Evolutionary conservation across 768 basidiomycete species (phyloP).

Genomic region (Tricholoma bakamatsutake): DNA sequence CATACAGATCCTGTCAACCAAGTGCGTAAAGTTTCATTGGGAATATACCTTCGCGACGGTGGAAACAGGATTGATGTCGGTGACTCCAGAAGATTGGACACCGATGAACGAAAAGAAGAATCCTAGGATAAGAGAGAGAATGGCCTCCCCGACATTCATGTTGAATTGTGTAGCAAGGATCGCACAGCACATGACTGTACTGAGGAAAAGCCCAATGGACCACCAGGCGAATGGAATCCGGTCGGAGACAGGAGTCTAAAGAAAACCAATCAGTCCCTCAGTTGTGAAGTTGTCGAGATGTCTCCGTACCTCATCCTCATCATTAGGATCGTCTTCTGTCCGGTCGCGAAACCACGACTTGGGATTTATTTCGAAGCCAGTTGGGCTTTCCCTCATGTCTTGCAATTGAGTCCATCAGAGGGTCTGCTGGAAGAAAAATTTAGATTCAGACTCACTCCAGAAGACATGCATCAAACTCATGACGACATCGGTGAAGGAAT

Average conservation of each 20-base stretch:
- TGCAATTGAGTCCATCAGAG: not conserved
- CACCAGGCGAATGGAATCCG: conserved; percentile 54
- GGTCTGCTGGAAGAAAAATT: not conserved
- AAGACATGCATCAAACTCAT: conserved; percentile 34
- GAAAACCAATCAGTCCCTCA: not conserved
- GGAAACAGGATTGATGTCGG: conserved; percentile 57
- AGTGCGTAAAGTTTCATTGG: not conserved
- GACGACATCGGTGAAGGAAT: conserved; percentile 49
- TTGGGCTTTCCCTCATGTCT: not conserved
- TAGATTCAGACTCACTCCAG: conserved; percentile 15
- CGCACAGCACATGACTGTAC: conserved; percentile 43
- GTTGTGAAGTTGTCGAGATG: not conserved
- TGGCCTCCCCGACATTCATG: conserved; percentile 52
- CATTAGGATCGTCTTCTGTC: conserved; percentile 29
- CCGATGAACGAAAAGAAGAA: conserved; percentile 67
- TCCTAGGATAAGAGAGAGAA: conserved; percentile 52
- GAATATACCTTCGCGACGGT: conserved; percentile 46
- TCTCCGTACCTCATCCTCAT: conserved; percentile 36
- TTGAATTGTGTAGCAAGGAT: conserved; percentile 50
- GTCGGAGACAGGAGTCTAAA: conserved; percentile 40
- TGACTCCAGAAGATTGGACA: conserved; percentile 53
- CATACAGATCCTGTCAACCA: not conserved
- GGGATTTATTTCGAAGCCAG: not conserved
- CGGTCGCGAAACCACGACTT: conserved; percentile 23
- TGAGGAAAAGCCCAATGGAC: conserved; percentile 41